Evolutionary conservation across 2,329 filamentous ascomycete species (phyloP).

Genomic region (Beauveria bassiana): DNA sequence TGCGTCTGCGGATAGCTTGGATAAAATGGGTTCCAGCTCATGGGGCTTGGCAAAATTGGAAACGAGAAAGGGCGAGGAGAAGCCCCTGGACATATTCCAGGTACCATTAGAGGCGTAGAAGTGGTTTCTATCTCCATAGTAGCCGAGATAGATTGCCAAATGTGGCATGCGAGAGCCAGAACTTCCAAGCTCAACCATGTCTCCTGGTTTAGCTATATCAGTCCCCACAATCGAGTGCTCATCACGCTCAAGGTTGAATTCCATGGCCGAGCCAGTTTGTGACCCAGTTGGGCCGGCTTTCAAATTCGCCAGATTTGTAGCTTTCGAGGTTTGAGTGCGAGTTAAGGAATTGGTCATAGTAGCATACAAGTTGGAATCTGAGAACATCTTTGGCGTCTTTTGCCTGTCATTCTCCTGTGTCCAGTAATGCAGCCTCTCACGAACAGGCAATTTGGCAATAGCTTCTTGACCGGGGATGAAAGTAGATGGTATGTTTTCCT

Average conservation of each 20-base stretch:
- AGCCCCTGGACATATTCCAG: slow-evolving; percentile 35
- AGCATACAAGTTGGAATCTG: slow-evolving; percentile 4
- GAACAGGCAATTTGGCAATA: slow-evolving; percentile 22
- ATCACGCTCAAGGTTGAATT: slow-evolving; percentile 1
- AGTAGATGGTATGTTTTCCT: neutral
- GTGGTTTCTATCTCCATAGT: slow-evolving; percentile 42
- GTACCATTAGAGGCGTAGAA: slow-evolving; percentile 47
- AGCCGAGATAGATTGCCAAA: slow-evolving; percentile 46
- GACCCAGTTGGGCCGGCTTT: neutral
- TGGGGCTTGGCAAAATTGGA: slow-evolving; percentile 34
- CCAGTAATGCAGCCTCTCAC: slow-evolving; percentile 36
- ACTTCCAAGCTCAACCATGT: slow-evolving; percentile 25
- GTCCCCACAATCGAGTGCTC: slow-evolving; percentile 7
- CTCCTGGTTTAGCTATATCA: slow-evolving; percentile 6
- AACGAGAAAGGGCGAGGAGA: slow-evolving; percentile 42
- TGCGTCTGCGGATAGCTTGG: slow-evolving; percentile 21
- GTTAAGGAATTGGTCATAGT: slow-evolving; percentile 24
- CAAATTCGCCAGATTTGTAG: neutral
- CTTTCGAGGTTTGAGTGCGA: slow-evolving; percentile 12
- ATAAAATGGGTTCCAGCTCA: slow-evolving; percentile 34
- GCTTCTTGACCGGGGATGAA: neutral
- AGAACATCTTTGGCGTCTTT: slow-evolving; percentile 15
- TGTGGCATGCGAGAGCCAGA: slow-evolving; percentile 36
- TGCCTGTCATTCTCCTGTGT: slow-evolving; percentile 26
- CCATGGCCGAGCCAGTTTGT: slow-evolving; percentile 1